Evolutionary conservation across 345 rosid genomes (phyloP).

Genomic region (Euphorbia pulcherrima): DNA sequence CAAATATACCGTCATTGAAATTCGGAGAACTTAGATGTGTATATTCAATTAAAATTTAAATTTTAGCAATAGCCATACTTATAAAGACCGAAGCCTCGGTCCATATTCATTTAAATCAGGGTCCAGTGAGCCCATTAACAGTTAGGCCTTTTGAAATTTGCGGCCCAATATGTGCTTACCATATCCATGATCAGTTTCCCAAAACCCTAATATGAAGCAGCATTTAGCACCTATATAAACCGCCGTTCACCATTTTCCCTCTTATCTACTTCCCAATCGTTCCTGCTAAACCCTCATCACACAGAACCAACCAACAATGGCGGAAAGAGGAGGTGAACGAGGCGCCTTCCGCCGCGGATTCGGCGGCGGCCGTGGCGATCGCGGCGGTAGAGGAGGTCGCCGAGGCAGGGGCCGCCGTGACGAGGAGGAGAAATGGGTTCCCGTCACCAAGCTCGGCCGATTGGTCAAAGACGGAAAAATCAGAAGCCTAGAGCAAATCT

Average conservation of each 20-base stretch:
- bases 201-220: background rate
- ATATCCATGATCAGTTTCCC: no score
- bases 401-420: constrained; percentile 64
- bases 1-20: no score
- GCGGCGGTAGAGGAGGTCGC: constrained; percentile 37
- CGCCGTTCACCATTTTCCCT: background rate
- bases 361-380: constrained; percentile 56
- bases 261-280: background rate
- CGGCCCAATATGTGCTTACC: background rate
- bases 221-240: background rate
- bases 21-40: no score
- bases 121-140: background rate
- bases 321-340: constrained; percentile 68
- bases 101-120: background rate
- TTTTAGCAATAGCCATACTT: no score
- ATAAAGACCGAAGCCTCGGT: background rate
- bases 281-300: constrained; percentile 7
- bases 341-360: constrained; percentile 66
- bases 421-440: constrained; percentile 81
- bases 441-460: constrained; percentile 88
- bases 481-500: constrained; percentile 60
- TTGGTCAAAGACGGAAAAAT: constrained; percentile 51
- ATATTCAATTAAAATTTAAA: no score
- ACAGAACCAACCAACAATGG: constrained; percentile 32
- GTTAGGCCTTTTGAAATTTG: background rate